Evolutionary conservation across 352 stramenopile genomes (phyloP), one percentile per base, ranked within the genome.

Genomic region (Pythium pyrilobum): DNA sequence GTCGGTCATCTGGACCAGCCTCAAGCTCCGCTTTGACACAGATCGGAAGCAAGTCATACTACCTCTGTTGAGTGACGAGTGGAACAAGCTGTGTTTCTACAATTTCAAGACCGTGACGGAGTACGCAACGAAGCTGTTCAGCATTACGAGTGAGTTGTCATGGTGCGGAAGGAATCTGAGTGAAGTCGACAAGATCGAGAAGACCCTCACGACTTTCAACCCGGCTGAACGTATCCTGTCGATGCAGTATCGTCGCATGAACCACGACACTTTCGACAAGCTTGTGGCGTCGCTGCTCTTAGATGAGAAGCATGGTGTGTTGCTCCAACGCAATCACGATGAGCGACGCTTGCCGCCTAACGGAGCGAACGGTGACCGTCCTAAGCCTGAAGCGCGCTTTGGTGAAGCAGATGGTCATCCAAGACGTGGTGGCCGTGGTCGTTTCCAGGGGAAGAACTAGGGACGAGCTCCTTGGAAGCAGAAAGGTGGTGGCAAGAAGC

Each of bases 61-160:
- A 29, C 44, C 44, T 7, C 44, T 52, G 5, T 18, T 52, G 16
- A 52, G 28, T 18, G 44, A 52, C 18, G 44, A 52, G 18, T 52
- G 28, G 49, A 58, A 51, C 29, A 60, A 60, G 36, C 34, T 53
- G 5, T 60, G 52, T 18, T 53, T 52, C 41, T 60, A 60, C 43
- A 60, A 60, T 42, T 60, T 53, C 52, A 60, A 60, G 42, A 53
- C 52, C 20, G 41, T 60, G n/a, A 60, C 42, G 2, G 52, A 60
- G 36, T 60, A 53, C 21, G 37, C 52, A 20, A 46, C 41, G 9
- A 60, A 52, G 34, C 43, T 59, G 4, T 47, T 53, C 34, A 38
- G 51, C 15, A 50, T 59, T 15, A n/a, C 51, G 6, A 59, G 51
- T 29, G 51, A 48, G 7, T 18, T 56, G n/a, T 56, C 49, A 33